Percentiles rank a stretch among this genome's conserved stretches.
These are phyloP conservation scores for Saksenaea oblongispora DNA, from an alignment of 371 early-diverging fungal species.

Conservation along the genomic window DNA sequence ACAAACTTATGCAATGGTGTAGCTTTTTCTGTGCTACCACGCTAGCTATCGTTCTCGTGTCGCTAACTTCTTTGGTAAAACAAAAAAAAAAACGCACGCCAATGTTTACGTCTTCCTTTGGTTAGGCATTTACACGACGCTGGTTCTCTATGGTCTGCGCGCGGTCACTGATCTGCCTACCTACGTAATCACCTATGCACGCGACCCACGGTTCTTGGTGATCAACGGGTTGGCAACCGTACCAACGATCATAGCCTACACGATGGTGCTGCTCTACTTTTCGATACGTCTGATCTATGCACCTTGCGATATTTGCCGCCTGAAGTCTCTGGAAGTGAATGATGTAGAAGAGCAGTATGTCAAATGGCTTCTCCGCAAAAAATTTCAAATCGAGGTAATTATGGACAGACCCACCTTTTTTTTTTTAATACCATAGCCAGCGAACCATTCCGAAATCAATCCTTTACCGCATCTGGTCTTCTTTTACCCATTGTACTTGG, in stretches of 20 bases:
- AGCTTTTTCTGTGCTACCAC: constrained; percentile 46
- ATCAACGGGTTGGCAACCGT: constrained; percentile 31
- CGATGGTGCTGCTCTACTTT: constrained; percentile 31
- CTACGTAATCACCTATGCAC: constrained; percentile 41
- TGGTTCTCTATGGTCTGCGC: constrained; percentile 34
- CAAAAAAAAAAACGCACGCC: neutral
- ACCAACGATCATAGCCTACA: constrained; percentile 37
- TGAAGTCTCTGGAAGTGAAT: constrained; percentile 32
- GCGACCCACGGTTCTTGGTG: constrained; percentile 31
- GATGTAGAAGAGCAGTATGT: constrained; percentile 50
- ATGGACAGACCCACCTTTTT: neutral
- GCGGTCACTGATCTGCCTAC: constrained; percentile 36
- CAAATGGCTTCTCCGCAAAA: constrained; percentile 15
- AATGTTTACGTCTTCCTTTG: neutral
- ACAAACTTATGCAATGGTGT: neutral
- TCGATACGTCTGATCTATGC: constrained; percentile 25
- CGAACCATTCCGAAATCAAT: constrained; percentile 1
- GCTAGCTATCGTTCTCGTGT: constrained; percentile 43
- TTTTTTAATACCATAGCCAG: neutral
- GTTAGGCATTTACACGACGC: constrained; percentile 27
- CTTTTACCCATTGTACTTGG: neutral
- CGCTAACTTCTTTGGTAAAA: constrained; percentile 38
- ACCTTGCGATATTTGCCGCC: constrained; percentile 28
- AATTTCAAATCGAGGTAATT: constrained; percentile 17
- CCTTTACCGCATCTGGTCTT: constrained; percentile 1